Base-by-base conservation (phyloP, 2,329 filamentous ascomycete genomes). In the Diaporthe batatas region DNA sequence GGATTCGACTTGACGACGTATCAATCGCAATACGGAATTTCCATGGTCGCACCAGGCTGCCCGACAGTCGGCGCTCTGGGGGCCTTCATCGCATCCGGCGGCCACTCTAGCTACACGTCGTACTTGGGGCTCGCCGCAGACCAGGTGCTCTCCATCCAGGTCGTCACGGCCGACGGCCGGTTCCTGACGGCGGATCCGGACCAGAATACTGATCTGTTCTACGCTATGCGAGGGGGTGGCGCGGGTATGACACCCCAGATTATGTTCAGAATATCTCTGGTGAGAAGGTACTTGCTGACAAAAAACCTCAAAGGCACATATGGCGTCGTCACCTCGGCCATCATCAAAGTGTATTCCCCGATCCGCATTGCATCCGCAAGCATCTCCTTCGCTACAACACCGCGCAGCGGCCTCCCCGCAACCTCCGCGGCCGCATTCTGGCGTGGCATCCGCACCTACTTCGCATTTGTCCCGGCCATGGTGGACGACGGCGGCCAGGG, bases 21-120 rank as follows among this genome's bases (percentile, higher is more conserved):
- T 59, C 80, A 79, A 78, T 76, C 75, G 21, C 74, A 73, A 8
- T 57, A 79, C 68, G 80, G 79, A 54, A 73, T 81, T 68, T 78
- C 77, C 8, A 73, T 82, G 0, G 78, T 81, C 18, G 78, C 79
- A 8, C 79, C 80, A 5, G 85, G 84, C 1, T 88, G 87, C 2
- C 84, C 86, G 69, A 83, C 80, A 0, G 81, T 81, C 7, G 81
- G 80, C 4, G 42, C 59, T 1, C 12, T 64, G 25, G 88, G 87
- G 32, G 87, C 87, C 2, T 90, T 86, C 78, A 84, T 82, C 8
- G 83, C 86, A 65, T 87, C 86, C 14, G 88, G 86, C 12, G 88
- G 88, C 0, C 87, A 89, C 76, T 84, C 82, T 1, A 79, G 83
- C 1, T 78, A 89, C 8, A 79, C 80, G 4, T 86, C 85, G 0